Evolutionary conservation across 1,284 basidiomycete genomes (phyloP).

Genomic region (Bondarzewia mesenterica): DNA sequence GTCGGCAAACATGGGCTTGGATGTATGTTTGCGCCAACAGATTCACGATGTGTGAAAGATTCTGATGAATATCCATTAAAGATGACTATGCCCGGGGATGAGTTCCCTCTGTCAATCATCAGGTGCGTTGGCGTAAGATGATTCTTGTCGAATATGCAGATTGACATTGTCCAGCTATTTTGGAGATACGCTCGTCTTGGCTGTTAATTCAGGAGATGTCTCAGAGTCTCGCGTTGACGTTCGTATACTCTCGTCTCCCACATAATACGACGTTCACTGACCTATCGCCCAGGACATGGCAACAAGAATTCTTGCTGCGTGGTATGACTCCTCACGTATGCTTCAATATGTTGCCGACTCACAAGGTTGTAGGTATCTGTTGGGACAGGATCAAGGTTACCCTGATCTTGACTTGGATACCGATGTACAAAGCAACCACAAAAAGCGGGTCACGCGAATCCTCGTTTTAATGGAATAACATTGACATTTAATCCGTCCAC

Average conservation of each 20-base stretch:
- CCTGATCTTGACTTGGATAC: constrained; percentile 36
- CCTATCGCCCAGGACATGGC: constrained; percentile 43
- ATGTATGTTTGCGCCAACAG: constrained; percentile 35
- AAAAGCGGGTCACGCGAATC: constrained; percentile 27
- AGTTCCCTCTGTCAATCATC: constrained; percentile 26
- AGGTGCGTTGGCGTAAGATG: constrained; percentile 12
- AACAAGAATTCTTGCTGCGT: constrained; percentile 51
- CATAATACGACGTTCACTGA: background rate
- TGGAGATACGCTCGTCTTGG: constrained; percentile 37
- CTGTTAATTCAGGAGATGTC: constrained; percentile 47
- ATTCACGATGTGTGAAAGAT: background rate
- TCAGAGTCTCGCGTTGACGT: constrained; percentile 41
- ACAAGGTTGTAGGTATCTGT: constrained; percentile 34
- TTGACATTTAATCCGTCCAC: background rate
- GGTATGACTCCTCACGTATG: constrained; percentile 22
- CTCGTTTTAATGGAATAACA: background rate
- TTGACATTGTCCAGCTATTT: constrained; percentile 36
- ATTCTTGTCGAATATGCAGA: background rate
- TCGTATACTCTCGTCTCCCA: constrained; percentile 3
- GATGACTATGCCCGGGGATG: constrained; percentile 59
- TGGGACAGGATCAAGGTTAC: constrained; percentile 52
- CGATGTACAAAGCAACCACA: constrained; percentile 61
- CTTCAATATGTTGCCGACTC: background rate
- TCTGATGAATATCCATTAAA: constrained; percentile 10
- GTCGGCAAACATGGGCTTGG: constrained; percentile 53